Conservation (phyloP, 2,329 filamentous ascomycete genomes). For the Tolypocladium inflatum region DNA sequence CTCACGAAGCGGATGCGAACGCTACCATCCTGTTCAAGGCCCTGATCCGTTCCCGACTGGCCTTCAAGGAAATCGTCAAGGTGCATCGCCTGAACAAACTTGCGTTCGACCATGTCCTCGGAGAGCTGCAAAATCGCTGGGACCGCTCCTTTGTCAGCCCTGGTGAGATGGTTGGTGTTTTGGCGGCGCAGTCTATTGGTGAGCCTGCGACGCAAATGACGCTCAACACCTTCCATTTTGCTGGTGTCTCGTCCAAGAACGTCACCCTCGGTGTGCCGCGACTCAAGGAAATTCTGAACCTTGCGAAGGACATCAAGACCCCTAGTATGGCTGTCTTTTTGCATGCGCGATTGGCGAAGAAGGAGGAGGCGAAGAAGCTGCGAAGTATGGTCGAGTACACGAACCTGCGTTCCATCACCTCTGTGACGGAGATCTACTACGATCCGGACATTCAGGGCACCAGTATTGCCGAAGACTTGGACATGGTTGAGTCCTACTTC, state of each 20-base stretch:
- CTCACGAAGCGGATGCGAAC: constrained; percentile 75
- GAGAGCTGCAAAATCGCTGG: constrained; percentile 85
- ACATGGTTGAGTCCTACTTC: constrained; percentile 96
- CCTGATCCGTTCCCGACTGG: constrained; percentile 76
- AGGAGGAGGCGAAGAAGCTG: constrained; percentile 75
- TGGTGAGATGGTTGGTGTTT: constrained; percentile 96
- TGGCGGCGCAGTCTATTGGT: constrained; percentile 96
- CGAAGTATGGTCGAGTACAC: constrained; percentile 92
- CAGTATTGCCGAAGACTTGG: constrained; percentile 75
- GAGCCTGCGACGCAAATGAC: constrained; percentile 99
- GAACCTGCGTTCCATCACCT: constrained; percentile 81
- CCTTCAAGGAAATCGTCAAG: constrained; percentile 86
- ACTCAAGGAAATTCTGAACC: constrained; percentile 98
- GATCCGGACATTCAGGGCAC: constrained; percentile 84
- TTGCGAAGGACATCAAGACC: constrained; percentile 97
- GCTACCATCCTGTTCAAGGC: constrained; percentile 90
- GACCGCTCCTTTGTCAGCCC: constrained; percentile 76
- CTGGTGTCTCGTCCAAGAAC: constrained; percentile 99
- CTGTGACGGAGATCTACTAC: constrained; percentile 93
- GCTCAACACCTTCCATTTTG: constrained; percentile 98
- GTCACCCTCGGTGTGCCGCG: constrained; percentile 97
- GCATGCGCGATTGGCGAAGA: constrained; percentile 51
- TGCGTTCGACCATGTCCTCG: constrained; percentile 85
- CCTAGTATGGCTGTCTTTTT: constrained; percentile 94
- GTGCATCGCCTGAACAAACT: constrained; percentile 81